Base-by-base conservation (phyloP, 192 early-diverging fungal genomes). In the Glomus cerebriforme region DNA sequence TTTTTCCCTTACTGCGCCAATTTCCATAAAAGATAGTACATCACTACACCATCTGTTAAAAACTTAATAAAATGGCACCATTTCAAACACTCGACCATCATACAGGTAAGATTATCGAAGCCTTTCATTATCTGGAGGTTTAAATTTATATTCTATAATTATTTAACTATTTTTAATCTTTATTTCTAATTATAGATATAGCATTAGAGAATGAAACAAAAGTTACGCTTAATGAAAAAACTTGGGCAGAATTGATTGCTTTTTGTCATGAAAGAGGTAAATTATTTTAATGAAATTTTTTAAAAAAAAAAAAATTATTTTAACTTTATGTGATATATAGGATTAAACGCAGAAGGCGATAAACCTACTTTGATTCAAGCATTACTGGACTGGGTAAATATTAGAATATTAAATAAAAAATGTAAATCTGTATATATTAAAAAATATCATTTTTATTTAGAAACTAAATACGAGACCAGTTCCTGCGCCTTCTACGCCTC, bases 181-280 rank as follows among this genome's bases (percentile, higher is more conserved):
- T n/a, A n/a, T 27, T 65, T n/a, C 27, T 43, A 47, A 35, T 77
- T 74, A 49, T 81, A 35, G 84, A 85, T 49, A 78, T 80, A 26
- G 60, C 65, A 35, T 78, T 86, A 4, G 79, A 86, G 63, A 80
- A 85, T 60, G 88, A 92, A 68, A 90, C 84, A 64, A 84, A 81
- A 79, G 82, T 82, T 26, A 88, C 92, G 5, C 83, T 94, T 17
- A 88, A 89, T 81, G 83, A 85, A 62, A 88, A 87, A 79, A 86
- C 89, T 80, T 89, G 91, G 73, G 92, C 91, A 9, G 92, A 94
- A 76, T 75, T 94, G 24, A 91, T 94, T 71, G 88, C 86, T 12
- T 83, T 92, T 58, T 94, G 92, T 77, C 90, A 91, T 71, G 92
- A 92, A 68, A 80, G 92, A 87, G 90, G 92, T 91, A 87, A 73